phyloP scores from a whole-genome alignment of 2,329 filamentous ascomycete genomes.

The Helicocarpus griseus region DNA sequence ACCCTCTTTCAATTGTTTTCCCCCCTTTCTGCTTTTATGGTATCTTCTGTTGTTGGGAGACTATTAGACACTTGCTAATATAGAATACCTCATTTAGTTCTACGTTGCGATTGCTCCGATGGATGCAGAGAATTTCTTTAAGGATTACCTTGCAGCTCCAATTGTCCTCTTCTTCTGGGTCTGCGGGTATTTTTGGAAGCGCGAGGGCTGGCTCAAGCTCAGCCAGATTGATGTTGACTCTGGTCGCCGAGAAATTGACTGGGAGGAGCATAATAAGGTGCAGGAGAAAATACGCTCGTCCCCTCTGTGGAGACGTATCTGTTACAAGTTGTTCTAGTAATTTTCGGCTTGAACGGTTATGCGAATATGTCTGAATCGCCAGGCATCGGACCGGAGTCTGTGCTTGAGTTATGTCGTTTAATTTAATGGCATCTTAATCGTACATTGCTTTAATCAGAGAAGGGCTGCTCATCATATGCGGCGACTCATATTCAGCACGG shows the following conservation, averaged over 20 bases:
- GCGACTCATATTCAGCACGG: too few species aligned
- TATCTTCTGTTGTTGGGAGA: background rate
- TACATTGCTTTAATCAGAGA: background rate
- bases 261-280: constrained; percentile 49
- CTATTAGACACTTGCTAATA: background rate
- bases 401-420: background rate
- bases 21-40: background rate
- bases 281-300: constrained; percentile 9
- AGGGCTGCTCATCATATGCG: too few species aligned
- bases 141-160: constrained; percentile 22
- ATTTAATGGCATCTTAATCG: background rate
- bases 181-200: constrained; percentile 55
- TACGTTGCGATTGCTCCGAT: constrained; percentile 21
- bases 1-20: constrained; percentile 1
- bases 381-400: too few species aligned
- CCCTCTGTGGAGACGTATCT: constrained; percentile 5
- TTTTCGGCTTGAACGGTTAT: too few species aligned
- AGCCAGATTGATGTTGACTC: constrained; percentile 58
- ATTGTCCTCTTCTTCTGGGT: constrained; percentile 40
- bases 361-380: too few species aligned
- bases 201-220: constrained; percentile 47
- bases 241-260: constrained; percentile 55
- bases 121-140: constrained; percentile 20
- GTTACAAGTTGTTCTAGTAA: constrained; percentile 11
- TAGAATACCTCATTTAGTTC: constrained; percentile 11